phyloP scores from a whole-genome alignment of 2,329 filamentous ascomycete genomes.

The Didymosphaeria variabile region DNA sequence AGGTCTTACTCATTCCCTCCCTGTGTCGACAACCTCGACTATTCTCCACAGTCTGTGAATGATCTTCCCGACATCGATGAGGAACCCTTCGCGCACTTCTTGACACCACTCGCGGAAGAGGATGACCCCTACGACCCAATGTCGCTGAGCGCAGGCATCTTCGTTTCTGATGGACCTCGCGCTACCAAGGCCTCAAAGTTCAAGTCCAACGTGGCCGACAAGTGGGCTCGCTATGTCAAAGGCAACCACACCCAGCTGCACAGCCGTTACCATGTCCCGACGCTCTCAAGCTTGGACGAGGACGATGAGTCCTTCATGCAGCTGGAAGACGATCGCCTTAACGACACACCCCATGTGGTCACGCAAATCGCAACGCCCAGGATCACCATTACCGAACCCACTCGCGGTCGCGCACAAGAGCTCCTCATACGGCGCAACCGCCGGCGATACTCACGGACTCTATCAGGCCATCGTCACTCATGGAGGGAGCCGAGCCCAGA shows the following conservation, averaged over 20 bases:
- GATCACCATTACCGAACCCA: slow-evolving; percentile 42
- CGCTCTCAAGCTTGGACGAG: slow-evolving; percentile 30
- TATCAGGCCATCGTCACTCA: slow-evolving; percentile 52
- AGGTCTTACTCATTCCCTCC: slow-evolving; percentile 49
- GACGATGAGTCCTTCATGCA: slow-evolving; percentile 51
- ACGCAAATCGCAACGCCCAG: slow-evolving; percentile 39
- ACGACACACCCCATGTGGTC: slow-evolving; percentile 40
- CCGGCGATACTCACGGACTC: slow-evolving; percentile 45
- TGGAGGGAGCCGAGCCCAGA: slow-evolving; percentile 54
- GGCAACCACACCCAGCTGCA: slow-evolving; percentile 45
- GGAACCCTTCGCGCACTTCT: slow-evolving; percentile 55
- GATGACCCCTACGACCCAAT: slow-evolving; percentile 51
- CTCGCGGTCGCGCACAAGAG: slow-evolving; percentile 49
- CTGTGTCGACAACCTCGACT: slow-evolving; percentile 40
- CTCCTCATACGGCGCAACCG: slow-evolving; percentile 42
- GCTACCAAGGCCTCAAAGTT: slow-evolving; percentile 49
- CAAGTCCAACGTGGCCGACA: slow-evolving; percentile 49
- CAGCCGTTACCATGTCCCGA: slow-evolving; percentile 40
- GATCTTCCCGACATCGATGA: slow-evolving; percentile 53
- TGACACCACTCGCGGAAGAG: slow-evolving; percentile 52
- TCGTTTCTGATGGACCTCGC: slow-evolving; percentile 37
- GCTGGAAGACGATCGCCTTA: slow-evolving; percentile 46
- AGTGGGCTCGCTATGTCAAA: slow-evolving; percentile 53
- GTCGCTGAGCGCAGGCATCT: slow-evolving; percentile 51
- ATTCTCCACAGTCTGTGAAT: slow-evolving; percentile 23